Evolutionary conservation across 495 filamentous ascomycete species (phyloP), one percentile per base, ranked within the genome.

Genomic region (Aspergillus taichungensis): DNA sequence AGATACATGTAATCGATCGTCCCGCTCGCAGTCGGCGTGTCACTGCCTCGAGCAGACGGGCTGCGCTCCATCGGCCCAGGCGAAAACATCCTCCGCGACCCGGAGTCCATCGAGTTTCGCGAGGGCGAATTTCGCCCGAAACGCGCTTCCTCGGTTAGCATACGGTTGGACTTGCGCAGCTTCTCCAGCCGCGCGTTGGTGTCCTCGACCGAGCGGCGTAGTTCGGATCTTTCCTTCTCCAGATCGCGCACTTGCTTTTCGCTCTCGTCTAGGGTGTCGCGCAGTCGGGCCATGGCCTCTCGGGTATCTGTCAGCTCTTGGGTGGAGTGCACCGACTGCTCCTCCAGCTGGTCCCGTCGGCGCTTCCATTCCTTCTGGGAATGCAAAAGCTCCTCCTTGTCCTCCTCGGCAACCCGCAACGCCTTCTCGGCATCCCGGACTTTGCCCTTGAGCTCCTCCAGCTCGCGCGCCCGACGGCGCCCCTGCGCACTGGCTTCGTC

Each of bases 401-500:
- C 84, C 47, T 85, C 74, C 40, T 73, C 72, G 1, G 79, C 79
- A 33, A 79, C 75, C 46, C 82, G 78, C 33, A 94, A 67, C n/a
- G 75, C 74, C 8, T 82, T 75, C 64, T 96, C 91, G 1, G 84
- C 74, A 45, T 96, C 91, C 12, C 88, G 77, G 27, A 88, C 72
- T 61, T 79, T 84, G 34, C 69, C 73, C 59, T 83, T 84, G 9
- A 96, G 64, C 42, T 97, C 92, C 62, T 96, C 92, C 28, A 90
- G 70, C 69, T 96, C 92, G 27, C 88, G 74, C 4, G 84, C 79
- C 13, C 83, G 78, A 36, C 83, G 73, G 40, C 94, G 78, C 9
- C 83, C 85, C 38, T 84, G 77, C 1, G 79, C 82, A 51, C 79
- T 86, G 13, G 86, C 79, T 64, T 96, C 88, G 32, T 97, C 91